Conservation (phyloP, 208 protist genomes). For the Acanthamoeba sp. region DNA sequence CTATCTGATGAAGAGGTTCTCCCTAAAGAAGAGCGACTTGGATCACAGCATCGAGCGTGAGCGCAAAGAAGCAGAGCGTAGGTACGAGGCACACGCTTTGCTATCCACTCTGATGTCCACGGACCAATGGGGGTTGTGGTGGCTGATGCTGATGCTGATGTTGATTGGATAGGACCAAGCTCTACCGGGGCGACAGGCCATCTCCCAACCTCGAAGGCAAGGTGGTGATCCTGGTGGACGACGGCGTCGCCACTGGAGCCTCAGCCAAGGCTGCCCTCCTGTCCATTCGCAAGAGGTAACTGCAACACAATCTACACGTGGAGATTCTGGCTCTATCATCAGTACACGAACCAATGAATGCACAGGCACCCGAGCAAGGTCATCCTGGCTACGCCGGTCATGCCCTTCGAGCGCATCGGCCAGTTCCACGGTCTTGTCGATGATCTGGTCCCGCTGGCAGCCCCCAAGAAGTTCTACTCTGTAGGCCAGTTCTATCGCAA, state of each 20-base stretch:
- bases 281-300: constrained; percentile 18
- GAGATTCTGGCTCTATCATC: background rate
- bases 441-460: background rate
- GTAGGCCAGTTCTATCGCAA: constrained; percentile 20
- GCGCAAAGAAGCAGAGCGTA: background rate
- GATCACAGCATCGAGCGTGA: background rate
- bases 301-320: no score
- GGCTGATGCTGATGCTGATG: no score
- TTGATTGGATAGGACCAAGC: background rate
- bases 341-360: background rate
- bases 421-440: background rate
- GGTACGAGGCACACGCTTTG: background rate
- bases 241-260: constrained; percentile 30
- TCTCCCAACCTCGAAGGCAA: background rate
- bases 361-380: constrained; percentile 5
- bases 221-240: constrained; percentile 15
- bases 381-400: background rate
- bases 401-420: background rate
- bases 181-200: constrained; percentile 17
- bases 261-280: background rate
- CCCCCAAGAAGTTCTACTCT: background rate
- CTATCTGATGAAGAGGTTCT: background rate
- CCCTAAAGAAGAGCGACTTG: constrained; percentile 3
- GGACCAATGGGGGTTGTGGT: no score
- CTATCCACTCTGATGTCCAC: background rate